A percentile compares a stretch with the other conserved stretches of the same genome.
These are phyloP conservation scores for Wickerhamiella dianesei DNA, from an alignment of 805 yeast genomes.

Conservation along the genomic window DNA sequence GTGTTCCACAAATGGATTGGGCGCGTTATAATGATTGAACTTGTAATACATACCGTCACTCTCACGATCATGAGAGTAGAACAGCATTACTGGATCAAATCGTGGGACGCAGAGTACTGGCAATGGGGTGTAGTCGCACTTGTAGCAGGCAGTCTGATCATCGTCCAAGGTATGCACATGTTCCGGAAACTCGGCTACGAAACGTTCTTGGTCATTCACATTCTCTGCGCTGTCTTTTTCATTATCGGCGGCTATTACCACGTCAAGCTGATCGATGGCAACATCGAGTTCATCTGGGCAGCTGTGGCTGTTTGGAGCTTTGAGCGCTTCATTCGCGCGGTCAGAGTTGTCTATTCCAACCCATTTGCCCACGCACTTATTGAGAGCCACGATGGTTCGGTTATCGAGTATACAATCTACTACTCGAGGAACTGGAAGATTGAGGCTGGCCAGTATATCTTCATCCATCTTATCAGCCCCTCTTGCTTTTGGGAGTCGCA, in stretches of 20 bases:
- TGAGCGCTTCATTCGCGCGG: slow-evolving; percentile 46
- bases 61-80: slow-evolving; percentile 29
- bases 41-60: slow-evolving; percentile 41
- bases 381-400: slow-evolving; percentile 7
- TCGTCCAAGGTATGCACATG: slow-evolving; percentile 39
- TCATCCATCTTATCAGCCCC: slow-evolving; percentile 29
- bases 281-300: slow-evolving; percentile 35
- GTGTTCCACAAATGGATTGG: slow-evolving; percentile 52
- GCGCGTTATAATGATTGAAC: slow-evolving; percentile 34
- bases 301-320: slow-evolving; percentile 48
- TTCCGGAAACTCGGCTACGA: slow-evolving; percentile 49
- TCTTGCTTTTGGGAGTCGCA: slow-evolving; percentile 52
- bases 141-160: slow-evolving; percentile 30
- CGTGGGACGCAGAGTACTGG: slow-evolving; percentile 11
- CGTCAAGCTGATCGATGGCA: slow-evolving; percentile 31
- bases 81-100: slow-evolving; percentile 15
- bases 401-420: slow-evolving; percentile 19
- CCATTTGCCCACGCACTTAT: slow-evolving; percentile 3
- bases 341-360: slow-evolving; percentile 29
- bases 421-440: slow-evolving; percentile 36
- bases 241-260: slow-evolving; percentile 48
- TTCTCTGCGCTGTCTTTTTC: slow-evolving; percentile 39
- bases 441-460: slow-evolving; percentile 44
- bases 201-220: slow-evolving; percentile 43
- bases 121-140: slow-evolving; percentile 34